phyloP scores from a whole-genome alignment of 495 filamentous ascomycete species.

The Venustampulla echinocandica region DNA sequence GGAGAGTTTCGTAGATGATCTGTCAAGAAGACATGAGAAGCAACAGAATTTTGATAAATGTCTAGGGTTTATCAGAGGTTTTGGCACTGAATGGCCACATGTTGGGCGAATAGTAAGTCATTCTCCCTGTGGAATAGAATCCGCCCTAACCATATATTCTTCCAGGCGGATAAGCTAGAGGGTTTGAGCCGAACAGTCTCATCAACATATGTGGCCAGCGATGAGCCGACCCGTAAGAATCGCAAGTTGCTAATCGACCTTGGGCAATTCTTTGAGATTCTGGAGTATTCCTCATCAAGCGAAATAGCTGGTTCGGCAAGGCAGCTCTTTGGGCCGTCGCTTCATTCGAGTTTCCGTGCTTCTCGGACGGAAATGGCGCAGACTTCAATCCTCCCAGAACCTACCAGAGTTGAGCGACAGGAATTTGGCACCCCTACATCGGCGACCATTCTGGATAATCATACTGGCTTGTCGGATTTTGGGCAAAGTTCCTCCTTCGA shows the following conservation, averaged over 20 bases:
- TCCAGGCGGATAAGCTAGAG: slow-evolving; percentile 35
- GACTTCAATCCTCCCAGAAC: slow-evolving; percentile 37
- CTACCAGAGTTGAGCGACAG: slow-evolving; percentile 29
- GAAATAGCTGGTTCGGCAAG: slow-evolving; percentile 30
- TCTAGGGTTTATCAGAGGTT: slow-evolving; percentile 34
- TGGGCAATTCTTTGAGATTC: slow-evolving; percentile 41
- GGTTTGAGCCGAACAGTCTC: slow-evolving; percentile 37
- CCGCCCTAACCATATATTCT: slow-evolving; percentile 1
- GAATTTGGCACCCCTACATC: slow-evolving; percentile 23
- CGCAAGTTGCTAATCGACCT: slow-evolving; percentile 40
- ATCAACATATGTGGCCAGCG: slow-evolving; percentile 32
- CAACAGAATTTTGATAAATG: slow-evolving; percentile 37
- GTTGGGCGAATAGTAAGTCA: slow-evolving; percentile 36
- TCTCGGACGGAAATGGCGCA: slow-evolving; percentile 34
- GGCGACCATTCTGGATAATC: slow-evolving; percentile 9
- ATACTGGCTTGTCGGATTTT: neutral
- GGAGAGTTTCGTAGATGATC: slow-evolving; percentile 36
- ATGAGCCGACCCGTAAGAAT: slow-evolving; percentile 31
- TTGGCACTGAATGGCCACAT: slow-evolving; percentile 38
- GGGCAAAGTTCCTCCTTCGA: neutral
- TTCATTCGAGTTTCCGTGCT: slow-evolving; percentile 25
- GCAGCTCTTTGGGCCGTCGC: slow-evolving; percentile 34
- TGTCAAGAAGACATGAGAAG: slow-evolving; percentile 32
- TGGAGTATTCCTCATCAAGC: slow-evolving; percentile 41
- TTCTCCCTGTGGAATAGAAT: neutral